A percentile compares a stretch with the other conserved stretches of the same genome.
Evolutionary conservation across 1,284 basidiomycete genomes (phyloP).

Genomic region (Tetrapyrgos nigripes): DNA sequence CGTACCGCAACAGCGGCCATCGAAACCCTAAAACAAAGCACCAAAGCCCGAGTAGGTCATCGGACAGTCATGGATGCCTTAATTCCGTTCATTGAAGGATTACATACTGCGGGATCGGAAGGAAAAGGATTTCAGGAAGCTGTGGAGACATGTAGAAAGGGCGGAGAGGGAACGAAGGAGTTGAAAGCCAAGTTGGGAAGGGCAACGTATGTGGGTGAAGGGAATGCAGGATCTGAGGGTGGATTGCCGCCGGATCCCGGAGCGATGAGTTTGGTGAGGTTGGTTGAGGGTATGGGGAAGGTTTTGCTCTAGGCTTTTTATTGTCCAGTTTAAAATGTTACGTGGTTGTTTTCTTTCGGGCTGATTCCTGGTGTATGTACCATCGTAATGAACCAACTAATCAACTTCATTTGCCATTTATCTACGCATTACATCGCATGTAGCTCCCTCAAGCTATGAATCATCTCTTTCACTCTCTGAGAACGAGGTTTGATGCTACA

Average conservation of each 20-base stretch:
- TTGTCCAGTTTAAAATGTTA: neutral
- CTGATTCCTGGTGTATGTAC: neutral
- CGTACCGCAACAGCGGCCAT: constrained; percentile 13
- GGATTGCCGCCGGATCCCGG: constrained; percentile 15
- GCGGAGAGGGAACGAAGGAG: constrained; percentile 8
- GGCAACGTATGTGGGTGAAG: constrained; percentile 14
- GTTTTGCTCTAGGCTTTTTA: neutral
- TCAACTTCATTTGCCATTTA: too few relatives aligned
- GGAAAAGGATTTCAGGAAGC: constrained; percentile 28
- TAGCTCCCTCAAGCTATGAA: constrained; percentile 18
- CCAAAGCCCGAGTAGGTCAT: constrained; percentile 18
- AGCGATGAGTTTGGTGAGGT: constrained; percentile 15
- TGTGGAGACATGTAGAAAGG: constrained; percentile 38
- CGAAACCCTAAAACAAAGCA: constrained; percentile 17
- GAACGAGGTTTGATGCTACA: constrained; percentile 5
- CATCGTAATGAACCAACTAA: too few relatives aligned
- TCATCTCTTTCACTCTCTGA: neutral
- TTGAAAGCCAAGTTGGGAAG: constrained; percentile 14
- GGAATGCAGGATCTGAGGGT: neutral
- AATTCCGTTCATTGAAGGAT: constrained; percentile 15
- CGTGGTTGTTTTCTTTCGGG: neutral
- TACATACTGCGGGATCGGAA: neutral
- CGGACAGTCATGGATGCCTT: constrained; percentile 21
- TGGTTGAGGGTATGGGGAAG: constrained; percentile 6
- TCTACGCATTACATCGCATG: too few relatives aligned